Conservation (phyloP, 495 filamentous ascomycete species). For the Thozetella sp. region DNA sequence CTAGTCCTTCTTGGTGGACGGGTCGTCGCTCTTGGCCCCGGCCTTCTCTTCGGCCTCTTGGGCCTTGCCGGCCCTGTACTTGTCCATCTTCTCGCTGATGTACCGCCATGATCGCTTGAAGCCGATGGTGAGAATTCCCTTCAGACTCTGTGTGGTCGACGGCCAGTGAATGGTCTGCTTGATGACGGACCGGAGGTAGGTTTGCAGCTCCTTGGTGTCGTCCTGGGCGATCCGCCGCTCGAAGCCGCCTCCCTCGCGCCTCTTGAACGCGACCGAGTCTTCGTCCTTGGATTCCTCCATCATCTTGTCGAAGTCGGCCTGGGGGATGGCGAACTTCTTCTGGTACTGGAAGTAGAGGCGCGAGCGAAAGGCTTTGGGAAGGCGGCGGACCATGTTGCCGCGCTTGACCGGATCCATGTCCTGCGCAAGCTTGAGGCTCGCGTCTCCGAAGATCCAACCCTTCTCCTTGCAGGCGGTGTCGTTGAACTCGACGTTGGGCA, state of each 20-base stretch:
- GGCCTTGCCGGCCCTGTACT: conserved; percentile 51
- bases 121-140: conserved; percentile 79
- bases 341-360: conserved; percentile 95
- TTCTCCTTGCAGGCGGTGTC: conserved; percentile 63
- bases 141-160: conserved; percentile 79
- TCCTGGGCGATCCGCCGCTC: conserved; percentile 79
- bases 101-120: conserved; percentile 70
- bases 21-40: conserved; percentile 6
- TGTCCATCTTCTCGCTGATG: conserved; percentile 79
- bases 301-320: conserved; percentile 82
- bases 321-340: conserved; percentile 83
- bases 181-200: conserved; percentile 72
- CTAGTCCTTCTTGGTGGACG: conserved; percentile 9
- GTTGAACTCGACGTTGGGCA: conserved; percentile 84
- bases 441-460: conserved; percentile 67
- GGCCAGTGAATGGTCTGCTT: conserved; percentile 90
- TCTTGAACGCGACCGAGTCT: conserved; percentile 66
- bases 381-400: conserved; percentile 92
- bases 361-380: conserved; percentile 84
- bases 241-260: conserved; percentile 78
- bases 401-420: conserved; percentile 90
- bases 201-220: conserved; percentile 61
- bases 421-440: conserved; percentile 63
- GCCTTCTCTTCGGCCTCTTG: conserved; percentile 12
- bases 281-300: conserved; percentile 73